A percentile compares a stretch with the other conserved stretches of the same genome.
phyloP scores from a whole-genome alignment of 345 rosid genomes.

The Pistacia atlantica region DNA sequence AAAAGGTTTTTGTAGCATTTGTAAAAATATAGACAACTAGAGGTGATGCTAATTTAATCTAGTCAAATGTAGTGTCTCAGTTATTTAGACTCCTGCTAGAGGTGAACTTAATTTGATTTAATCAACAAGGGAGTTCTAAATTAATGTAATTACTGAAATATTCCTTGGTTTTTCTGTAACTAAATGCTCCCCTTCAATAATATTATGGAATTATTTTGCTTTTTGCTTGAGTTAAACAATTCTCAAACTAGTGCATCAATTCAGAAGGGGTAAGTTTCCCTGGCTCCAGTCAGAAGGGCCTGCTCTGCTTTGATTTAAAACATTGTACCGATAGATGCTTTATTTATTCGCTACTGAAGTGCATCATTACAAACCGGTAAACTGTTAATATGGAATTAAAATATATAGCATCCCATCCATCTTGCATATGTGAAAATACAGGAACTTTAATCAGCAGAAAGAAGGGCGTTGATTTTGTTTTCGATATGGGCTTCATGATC shows the following conservation, averaged over 20 bases:
- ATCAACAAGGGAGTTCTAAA: neutral
- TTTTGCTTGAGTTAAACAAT: neutral
- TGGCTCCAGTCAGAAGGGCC: neutral
- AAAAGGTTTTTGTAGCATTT: slow-evolving; percentile 5
- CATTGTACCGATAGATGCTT: no score
- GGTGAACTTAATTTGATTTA: no score
- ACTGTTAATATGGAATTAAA: neutral
- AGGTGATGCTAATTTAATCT: neutral
- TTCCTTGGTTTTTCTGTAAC: neutral
- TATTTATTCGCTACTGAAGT: slow-evolving; percentile 1
- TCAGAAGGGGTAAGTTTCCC: neutral
- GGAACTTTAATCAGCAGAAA: slow-evolving; percentile 36
- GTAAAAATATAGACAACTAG: neutral
- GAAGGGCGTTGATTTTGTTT: slow-evolving; percentile 55
- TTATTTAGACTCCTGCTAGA: no score
- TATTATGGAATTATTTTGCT: no score
- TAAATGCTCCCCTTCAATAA: neutral
- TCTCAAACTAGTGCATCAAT: neutral
- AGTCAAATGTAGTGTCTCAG: neutral
- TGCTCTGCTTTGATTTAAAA: neutral
- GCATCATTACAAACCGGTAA: neutral
- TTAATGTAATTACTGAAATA: slow-evolving; percentile 8
- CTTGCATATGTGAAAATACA: neutral
- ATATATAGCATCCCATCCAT: neutral
- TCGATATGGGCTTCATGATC: slow-evolving; percentile 84